Conservation (phyloP, 306 rosid genomes). For the Vigna unguiculata region DNA sequence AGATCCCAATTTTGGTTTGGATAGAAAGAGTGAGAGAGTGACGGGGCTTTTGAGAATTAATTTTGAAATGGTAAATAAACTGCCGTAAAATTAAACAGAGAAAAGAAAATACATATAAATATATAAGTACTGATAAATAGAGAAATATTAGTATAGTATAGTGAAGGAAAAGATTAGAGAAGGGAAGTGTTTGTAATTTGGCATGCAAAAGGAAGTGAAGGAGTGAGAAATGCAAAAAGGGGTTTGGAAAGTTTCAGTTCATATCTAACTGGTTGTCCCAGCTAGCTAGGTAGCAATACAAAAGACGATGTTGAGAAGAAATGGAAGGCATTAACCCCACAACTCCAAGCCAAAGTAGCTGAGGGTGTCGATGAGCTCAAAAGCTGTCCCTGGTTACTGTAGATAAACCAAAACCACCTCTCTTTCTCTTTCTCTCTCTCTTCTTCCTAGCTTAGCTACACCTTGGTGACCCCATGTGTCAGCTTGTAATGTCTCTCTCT, state of each 20-base stretch:
- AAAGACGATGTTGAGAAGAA: constrained; percentile 39
- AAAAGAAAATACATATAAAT: neutral
- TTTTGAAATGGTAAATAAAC: neutral
- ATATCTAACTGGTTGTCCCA: constrained; percentile 68
- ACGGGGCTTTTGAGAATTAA: neutral
- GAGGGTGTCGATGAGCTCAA: constrained; percentile 70
- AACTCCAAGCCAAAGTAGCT: constrained; percentile 86
- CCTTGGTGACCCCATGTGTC: constrained; percentile 74
- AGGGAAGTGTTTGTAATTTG: neutral
- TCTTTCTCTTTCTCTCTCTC: constrained; percentile 40
- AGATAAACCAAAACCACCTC: constrained; percentile 50
- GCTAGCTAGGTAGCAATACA: constrained; percentile 45
- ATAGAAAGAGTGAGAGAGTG: constrained; percentile 19
- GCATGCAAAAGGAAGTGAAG: constrained; percentile 61
- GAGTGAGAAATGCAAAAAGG: constrained; percentile 45
- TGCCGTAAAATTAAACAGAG: neutral
- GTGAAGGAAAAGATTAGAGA: neutral
- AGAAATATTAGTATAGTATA: neutral
- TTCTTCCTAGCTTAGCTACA: constrained; percentile 20
- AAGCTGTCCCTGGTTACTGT: constrained; percentile 64
- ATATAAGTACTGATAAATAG: neutral
- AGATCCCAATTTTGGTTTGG: constrained; percentile 45
- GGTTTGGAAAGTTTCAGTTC: constrained; percentile 62
- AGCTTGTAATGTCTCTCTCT: constrained; percentile 55
- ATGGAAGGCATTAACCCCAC: neutral